Evolutionary conservation across 257 asterid species (phyloP).

Genomic region (Leptodermis oblonga): DNA sequence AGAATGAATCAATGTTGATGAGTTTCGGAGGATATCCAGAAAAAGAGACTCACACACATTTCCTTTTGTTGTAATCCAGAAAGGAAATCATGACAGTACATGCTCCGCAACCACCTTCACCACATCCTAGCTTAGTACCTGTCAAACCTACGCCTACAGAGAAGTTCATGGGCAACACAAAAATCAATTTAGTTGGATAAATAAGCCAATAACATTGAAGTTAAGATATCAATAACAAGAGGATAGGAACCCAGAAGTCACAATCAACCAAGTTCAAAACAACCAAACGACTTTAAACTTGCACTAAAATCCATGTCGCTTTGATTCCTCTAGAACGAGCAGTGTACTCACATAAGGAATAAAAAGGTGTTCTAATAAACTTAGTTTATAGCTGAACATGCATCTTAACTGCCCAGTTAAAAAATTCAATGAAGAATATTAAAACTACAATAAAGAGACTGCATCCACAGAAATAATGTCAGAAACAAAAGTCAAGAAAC

Average conservation of each 20-base stretch:
- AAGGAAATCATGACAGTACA: constrained; percentile 97
- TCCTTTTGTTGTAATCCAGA: constrained; percentile 60
- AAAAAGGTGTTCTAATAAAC: not conserved
- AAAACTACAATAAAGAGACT: not conserved
- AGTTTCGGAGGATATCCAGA: constrained; percentile 1
- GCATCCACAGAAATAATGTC: not conserved
- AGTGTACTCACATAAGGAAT: not conserved
- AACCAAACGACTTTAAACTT: not conserved
- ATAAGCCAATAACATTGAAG: not conserved
- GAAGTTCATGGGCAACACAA: constrained; percentile 23
- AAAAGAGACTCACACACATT: constrained; percentile 81
- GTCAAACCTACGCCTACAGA: constrained; percentile 71
- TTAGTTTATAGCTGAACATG: not conserved
- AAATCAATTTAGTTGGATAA: constrained; percentile 5
- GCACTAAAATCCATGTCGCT: not conserved
- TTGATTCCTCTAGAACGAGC: not conserved
- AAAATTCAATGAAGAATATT: not conserved
- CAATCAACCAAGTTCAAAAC: not conserved
- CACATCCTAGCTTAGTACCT: constrained; percentile 98
- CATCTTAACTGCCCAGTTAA: not conserved
- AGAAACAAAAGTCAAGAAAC: not conserved
- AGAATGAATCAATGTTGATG: not conserved
- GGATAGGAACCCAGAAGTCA: not conserved
- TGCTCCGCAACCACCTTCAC: constrained; percentile 99
- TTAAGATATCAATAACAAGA: not conserved